Conservation (phyloP, 257 asterid genomes). For the Linaria vulgaris region DNA sequence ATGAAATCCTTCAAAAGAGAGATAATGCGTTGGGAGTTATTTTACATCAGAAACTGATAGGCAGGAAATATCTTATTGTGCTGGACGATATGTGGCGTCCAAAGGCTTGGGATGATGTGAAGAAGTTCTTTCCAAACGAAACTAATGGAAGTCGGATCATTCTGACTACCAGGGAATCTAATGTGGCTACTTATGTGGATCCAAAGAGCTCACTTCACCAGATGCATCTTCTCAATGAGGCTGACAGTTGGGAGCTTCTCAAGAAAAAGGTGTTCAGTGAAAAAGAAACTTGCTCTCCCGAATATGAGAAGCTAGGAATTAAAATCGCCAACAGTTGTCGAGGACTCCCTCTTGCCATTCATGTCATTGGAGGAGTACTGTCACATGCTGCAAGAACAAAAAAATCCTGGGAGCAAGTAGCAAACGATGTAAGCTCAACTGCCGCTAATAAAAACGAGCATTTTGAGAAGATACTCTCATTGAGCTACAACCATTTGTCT, state of each 20-base stretch:
- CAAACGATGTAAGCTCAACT: slow-evolving; percentile 6
- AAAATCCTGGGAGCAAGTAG: slow-evolving; percentile 19
- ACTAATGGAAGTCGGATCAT: slow-evolving; percentile 5
- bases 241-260: slow-evolving; percentile 27
- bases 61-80: slow-evolving; percentile 20
- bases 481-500: slow-evolving; percentile 4
- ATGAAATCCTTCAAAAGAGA: not conserved
- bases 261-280: slow-evolving; percentile 20
- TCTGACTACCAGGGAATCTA: slow-evolving; percentile 13
- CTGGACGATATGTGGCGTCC: slow-evolving; percentile 22
- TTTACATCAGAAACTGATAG: slow-evolving; percentile 5
- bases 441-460: slow-evolving; percentile 7
- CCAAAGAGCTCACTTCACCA: slow-evolving; percentile 1
- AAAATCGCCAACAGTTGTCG: slow-evolving; percentile 18
- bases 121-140: slow-evolving; percentile 5
- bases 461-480: not conserved
- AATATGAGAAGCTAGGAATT: slow-evolving; percentile 12
- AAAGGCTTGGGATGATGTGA: slow-evolving; percentile 10
- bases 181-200: slow-evolving; percentile 5
- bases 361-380: slow-evolving; percentile 24
- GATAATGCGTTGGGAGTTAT: not conserved
- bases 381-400: not conserved
- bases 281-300: slow-evolving; percentile 8
- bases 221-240: slow-evolving; percentile 13
- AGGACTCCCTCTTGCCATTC: slow-evolving; percentile 32